phyloP scores from a whole-genome alignment of 768 basidiomycete genomes.

The Candolleomyces aberdarensis region DNA sequence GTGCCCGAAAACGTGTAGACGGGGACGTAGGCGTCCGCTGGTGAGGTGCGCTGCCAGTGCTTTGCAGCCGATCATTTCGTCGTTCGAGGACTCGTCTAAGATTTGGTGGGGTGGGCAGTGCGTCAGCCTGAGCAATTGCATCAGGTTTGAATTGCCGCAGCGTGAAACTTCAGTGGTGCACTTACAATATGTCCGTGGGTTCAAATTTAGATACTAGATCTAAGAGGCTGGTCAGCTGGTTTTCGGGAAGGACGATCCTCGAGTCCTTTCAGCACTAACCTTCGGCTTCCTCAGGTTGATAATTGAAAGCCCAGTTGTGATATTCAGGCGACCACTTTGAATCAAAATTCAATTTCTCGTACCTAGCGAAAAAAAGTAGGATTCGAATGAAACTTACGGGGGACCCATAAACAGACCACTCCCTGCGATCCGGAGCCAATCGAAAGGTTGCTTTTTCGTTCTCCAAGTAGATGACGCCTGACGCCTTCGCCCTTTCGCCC shows the following conservation, averaged over 20 bases:
- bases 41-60: conserved; percentile 39
- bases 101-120: conserved; percentile 56
- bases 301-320: conserved; percentile 52
- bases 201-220: conserved; percentile 29
- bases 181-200: conserved; percentile 42
- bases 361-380: neutral
- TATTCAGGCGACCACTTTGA: conserved; percentile 46
- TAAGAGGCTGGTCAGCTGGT: conserved; percentile 5
- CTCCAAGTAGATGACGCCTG: conserved; percentile 58
- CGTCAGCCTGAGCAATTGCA: conserved; percentile 36
- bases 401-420: conserved; percentile 68
- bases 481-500: conserved; percentile 27
- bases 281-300: conserved; percentile 33
- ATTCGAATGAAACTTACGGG: conserved; percentile 41
- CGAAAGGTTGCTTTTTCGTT: conserved; percentile 42
- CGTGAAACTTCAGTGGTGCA: neutral
- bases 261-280: conserved; percentile 16
- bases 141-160: neutral
- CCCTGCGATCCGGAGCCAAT: conserved; percentile 32
- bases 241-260: neutral
- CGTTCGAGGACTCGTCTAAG: conserved; percentile 42
- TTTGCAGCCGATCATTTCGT: conserved; percentile 47
- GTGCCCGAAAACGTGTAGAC: conserved; percentile 58
- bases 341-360: neutral
- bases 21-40: conserved; percentile 30